These are phyloP conservation scores for Gloeophyllum trabeum DNA, from an alignment of 768 basidiomycete genomes.

Conservation along the genomic window DNA sequence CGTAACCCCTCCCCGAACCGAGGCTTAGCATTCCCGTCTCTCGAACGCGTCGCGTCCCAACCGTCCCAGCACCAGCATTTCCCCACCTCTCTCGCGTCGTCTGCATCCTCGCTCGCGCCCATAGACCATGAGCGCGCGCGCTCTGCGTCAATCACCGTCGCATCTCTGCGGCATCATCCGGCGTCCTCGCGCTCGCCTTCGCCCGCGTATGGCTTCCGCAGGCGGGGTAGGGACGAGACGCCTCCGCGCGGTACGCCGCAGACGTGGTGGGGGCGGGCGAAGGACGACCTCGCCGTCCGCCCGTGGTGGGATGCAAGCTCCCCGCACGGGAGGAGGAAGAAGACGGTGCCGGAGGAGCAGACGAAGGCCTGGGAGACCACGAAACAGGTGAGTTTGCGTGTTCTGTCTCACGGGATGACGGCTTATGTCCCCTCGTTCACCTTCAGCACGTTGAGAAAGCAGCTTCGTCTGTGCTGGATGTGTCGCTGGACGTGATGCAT, in stretches of 20 bases:
- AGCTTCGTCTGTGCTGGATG: constrained; percentile 27
- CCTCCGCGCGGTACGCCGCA: background rate
- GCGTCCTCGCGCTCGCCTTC: too few relatives aligned
- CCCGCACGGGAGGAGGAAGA: constrained; percentile 12
- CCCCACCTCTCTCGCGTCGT: too few relatives aligned
- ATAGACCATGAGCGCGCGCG: too few relatives aligned
- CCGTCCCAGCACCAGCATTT: too few relatives aligned
- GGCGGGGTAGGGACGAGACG: constrained; percentile 1
- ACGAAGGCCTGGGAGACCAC: constrained; percentile 16
- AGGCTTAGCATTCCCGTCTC: too few relatives aligned
- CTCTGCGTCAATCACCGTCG: too few relatives aligned
- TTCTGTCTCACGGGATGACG: background rate
- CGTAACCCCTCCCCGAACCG: background rate
- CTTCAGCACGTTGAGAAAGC: constrained; percentile 24
- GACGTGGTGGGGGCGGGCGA: constrained; percentile 14
- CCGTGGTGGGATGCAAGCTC: constrained; percentile 16
- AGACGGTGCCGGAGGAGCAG: constrained; percentile 16
- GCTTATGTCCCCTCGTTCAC: background rate
- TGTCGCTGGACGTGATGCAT: constrained; percentile 27
- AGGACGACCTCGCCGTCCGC: constrained; percentile 7
- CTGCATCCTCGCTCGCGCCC: too few relatives aligned
- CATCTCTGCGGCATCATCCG: too few relatives aligned
- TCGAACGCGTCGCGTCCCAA: too few relatives aligned
- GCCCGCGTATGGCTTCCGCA: too few relatives aligned
- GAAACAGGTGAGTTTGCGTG: constrained; percentile 11